Evolutionary conservation across 306 rosid species (phyloP), one percentile per base, ranked within the genome.

Genomic region (Acacia acuminata): DNA sequence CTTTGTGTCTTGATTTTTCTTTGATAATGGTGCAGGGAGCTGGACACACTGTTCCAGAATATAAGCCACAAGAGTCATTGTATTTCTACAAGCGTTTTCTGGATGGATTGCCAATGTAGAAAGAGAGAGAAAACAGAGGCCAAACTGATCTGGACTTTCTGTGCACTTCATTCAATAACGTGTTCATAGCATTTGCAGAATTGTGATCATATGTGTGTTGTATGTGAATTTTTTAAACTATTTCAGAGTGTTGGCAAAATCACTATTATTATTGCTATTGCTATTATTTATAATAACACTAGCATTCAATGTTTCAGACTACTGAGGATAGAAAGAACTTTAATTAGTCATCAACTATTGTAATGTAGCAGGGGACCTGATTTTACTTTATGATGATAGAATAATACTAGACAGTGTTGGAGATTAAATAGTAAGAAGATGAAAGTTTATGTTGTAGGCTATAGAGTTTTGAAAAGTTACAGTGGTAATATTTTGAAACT

Each of bases 31-130:
- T 82, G 75, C 90, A 94, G 98, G 99, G 99, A 77, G 76, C 98
- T 77, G 99, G 99, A 51, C 98, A 96, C 44, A 96, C 99, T 0
- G 99, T 96, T 77, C 98, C 99, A 4, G 99, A 96, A 82, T 93
- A 93, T 83, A 96, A 93, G 80, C 98, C 99, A 0, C 79, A 53
- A 71, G 98, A 96, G 84, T 93, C 98, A 40, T 85, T 93, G 51
- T 90, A 92, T 76, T 84, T 96, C 47, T 96, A 90, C 80, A 85
- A 85, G 71, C 91, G 92, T 36, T 96, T 93, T 82, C 91, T 93
- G 17, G 79, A 89, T 61, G 99, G 94, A 75, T 12, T 70, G 78
- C 71, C 77, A 82, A 27, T 96, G 3, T 70, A 58, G 53, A 70
- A 70, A 34, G 16, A 70, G 65, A 88, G 55, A 53, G 20, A 40